Evolutionary conservation across 2,329 filamentous ascomycete genomes (phyloP).

Genomic region (Cercospora sp.): DNA sequence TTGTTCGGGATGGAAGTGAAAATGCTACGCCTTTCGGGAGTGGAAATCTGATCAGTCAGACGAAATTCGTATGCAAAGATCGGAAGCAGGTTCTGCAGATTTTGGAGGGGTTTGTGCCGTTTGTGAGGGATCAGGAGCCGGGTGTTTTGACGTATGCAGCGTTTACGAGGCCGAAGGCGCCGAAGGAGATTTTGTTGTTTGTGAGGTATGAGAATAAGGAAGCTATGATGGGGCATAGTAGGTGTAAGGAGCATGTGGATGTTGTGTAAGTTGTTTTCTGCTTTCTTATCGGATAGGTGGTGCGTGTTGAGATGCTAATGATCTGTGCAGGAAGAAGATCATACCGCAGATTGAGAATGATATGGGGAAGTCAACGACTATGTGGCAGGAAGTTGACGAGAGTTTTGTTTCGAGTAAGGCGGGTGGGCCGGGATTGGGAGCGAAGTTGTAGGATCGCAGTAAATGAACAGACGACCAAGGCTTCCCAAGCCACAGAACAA

Average conservation of each 20-base stretch:
- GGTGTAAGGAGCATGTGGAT: conserved; percentile 29
- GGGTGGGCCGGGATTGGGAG: conserved; percentile 2
- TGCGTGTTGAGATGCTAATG: background rate
- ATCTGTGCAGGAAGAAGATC: conserved; percentile 24
- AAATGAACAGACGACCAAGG: too few species aligned
- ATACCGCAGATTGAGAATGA: conserved; percentile 20
- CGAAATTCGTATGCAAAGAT: conserved; percentile 22
- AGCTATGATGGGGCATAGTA: conserved; percentile 23
- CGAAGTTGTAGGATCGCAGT: conserved; percentile 1
- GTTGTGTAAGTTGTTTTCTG: conserved; percentile 25
- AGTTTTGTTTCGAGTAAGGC: conserved; percentile 30
- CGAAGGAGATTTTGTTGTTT: conserved; percentile 30
- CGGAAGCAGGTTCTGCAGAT: conserved; percentile 3
- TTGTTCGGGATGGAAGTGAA: conserved; percentile 17
- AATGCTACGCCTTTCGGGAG: conserved; percentile 14
- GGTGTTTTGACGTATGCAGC: conserved; percentile 31
- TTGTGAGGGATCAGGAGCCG: conserved; percentile 26
- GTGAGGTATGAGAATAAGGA: conserved; percentile 28
- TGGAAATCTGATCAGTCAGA: conserved; percentile 25
- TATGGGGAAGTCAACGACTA: conserved; percentile 23
- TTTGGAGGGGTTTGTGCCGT: conserved; percentile 13
- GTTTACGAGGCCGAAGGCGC: conserved; percentile 32
- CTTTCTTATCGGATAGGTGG: background rate
- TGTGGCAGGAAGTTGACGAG: conserved; percentile 35
- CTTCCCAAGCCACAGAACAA: too few species aligned